Base-by-base conservation (phyloP, 345 rosid genomes). In the Boechera divaricarpa region DNA sequence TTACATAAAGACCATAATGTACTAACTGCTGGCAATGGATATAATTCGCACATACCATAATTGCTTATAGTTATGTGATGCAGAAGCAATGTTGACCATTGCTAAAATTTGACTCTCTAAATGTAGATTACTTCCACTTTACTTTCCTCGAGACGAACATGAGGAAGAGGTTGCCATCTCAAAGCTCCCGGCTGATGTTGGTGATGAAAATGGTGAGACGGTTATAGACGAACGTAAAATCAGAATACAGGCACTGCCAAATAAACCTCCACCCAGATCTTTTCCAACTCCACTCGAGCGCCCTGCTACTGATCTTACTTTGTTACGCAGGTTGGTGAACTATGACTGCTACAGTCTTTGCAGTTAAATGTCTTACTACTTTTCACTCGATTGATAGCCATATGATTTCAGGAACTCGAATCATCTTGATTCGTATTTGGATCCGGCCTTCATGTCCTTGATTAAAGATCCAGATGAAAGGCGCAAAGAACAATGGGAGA, bases 141-240 rank as follows among this genome's bases (percentile, higher is more conserved):
- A 95, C 84, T 92, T 95, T 79, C 98, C 99, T 64, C 97, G 99
- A 72, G 98, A 91, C 68, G 88, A 92, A 72, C 91, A 86, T 63
- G 99, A 95, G 80, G 98, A 92, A 86, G 93, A 87, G 75, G 81
- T 87, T 64, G 94, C 98, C 72, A 86, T 86, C 49, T 86, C 89
- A 66, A 95, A 95, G 83, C 99, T 95, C 77, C 99, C 99, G 48
- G 88, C 94, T 74, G 99, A 95, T 81, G 90, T 90, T 71, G 97
- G 99, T 78, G 99, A 95, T 86, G 99, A 95, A 74, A 95, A 95
- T 84, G 99, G 99, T 38, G 99, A 91, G 83, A 90, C 99, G 9
- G 84, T 85, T 70, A 88, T 91, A 72, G 97, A 91, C 81, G 99
- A 95, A 80, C 98, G 99, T 71, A 91, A 91, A 79, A 95, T 95